phyloP scores from a whole-genome alignment of 164 flowering plant genomes.

The Piper betle region DNA sequence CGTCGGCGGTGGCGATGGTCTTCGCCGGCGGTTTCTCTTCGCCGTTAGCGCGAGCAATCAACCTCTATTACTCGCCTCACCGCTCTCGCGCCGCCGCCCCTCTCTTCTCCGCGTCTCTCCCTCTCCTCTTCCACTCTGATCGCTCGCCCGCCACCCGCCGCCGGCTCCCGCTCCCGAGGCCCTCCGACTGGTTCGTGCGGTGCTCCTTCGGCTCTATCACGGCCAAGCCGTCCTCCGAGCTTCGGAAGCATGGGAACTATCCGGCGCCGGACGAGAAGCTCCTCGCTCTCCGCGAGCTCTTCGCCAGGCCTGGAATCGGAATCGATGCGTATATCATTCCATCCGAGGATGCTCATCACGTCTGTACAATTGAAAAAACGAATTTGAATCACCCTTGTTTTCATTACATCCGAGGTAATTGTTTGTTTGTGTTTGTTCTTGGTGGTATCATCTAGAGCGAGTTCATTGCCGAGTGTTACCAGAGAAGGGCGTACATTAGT shows the following conservation, averaged over 20 bases:
- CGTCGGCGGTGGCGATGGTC: too few species aligned
- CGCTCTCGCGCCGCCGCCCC: constrained; percentile 17
- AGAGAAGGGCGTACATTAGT: constrained; percentile 79
- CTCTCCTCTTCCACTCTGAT: constrained; percentile 13
- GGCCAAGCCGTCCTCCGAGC: constrained; percentile 64
- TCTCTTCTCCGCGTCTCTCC: constrained; percentile 20
- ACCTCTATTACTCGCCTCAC: neutral
- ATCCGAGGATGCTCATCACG: constrained; percentile 93
- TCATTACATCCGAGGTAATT: neutral
- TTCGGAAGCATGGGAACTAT: constrained; percentile 20
- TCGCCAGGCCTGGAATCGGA: constrained; percentile 56
- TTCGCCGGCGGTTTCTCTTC: too few species aligned
- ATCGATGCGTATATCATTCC: constrained; percentile 92
- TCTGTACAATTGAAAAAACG: too few species aligned
- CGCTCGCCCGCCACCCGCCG: constrained; percentile 11
- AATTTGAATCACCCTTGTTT: too few species aligned
- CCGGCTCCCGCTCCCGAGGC: too few species aligned
- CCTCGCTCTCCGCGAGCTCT: constrained; percentile 52
- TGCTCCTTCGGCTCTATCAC: constrained; percentile 33
- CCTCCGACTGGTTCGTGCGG: constrained; percentile 12
- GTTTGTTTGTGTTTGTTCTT: neutral
- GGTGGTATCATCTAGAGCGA: constrained; percentile 48
- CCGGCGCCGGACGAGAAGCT: constrained; percentile 57
- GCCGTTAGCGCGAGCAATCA: too few species aligned
- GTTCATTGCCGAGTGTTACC: constrained; percentile 89